Conservation (phyloP, 1,284 basidiomycete genomes). For the Cryptococcus sp. region DNA sequence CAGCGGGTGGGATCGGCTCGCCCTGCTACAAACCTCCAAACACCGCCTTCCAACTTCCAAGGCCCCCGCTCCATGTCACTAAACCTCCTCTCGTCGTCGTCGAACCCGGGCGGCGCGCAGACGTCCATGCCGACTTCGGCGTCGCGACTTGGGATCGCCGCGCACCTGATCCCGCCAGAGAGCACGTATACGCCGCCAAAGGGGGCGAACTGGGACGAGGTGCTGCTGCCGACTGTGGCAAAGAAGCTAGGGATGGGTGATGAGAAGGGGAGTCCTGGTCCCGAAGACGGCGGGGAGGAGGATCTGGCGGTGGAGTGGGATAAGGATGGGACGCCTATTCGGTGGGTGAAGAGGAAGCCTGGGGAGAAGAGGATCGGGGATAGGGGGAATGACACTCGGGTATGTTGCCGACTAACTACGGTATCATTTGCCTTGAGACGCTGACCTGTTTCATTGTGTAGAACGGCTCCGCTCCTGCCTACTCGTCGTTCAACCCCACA, state of each 20-base stretch:
- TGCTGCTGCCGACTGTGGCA: conserved; percentile 70
- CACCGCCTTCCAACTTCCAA: background rate
- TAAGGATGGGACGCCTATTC: conserved; percentile 39
- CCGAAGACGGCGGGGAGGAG: conserved; percentile 24
- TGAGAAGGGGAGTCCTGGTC: conserved; percentile 1
- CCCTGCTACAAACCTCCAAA: background rate
- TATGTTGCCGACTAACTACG: too few species aligned
- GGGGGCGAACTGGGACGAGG: conserved; percentile 50
- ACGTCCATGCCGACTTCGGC: conserved; percentile 4
- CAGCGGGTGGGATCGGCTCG: conserved; percentile 7
- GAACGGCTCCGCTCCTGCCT: conserved; percentile 3
- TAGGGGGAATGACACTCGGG: too few species aligned
- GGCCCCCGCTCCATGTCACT: conserved; percentile 29
- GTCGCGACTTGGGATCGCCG: conserved; percentile 36
- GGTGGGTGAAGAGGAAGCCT: conserved; percentile 35
- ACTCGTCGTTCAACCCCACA: conserved; percentile 25
- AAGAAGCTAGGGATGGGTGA: conserved; percentile 64
- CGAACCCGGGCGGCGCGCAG: conserved; percentile 2
- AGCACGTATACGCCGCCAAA: conserved; percentile 45
- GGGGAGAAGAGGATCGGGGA: too few species aligned
- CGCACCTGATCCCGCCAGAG: conserved; percentile 44
- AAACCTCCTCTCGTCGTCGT: conserved; percentile 17
- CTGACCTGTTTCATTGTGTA: background rate
- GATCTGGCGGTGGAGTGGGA: conserved; percentile 48
- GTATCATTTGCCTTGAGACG: too few species aligned